A percentile compares a stretch with the other conserved stretches of the same genome.
These are phyloP conservation scores for Ogataea allantospora DNA, from an alignment of 805 yeast genomes.

Conservation along the genomic window DNA sequence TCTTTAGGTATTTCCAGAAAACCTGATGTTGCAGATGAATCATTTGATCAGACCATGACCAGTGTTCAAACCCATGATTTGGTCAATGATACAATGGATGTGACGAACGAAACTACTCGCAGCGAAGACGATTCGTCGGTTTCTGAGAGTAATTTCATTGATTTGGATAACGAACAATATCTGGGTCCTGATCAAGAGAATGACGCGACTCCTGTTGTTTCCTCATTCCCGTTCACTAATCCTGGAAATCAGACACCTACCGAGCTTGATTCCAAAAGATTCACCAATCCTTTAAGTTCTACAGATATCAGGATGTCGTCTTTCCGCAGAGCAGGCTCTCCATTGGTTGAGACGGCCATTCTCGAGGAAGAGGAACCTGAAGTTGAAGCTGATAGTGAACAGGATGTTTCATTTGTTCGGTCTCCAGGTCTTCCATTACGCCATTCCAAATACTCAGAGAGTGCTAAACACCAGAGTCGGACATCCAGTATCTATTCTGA, in stretches of 20 bases:
- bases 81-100: constrained; percentile 3
- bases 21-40: constrained; percentile 5
- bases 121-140: constrained; percentile 21
- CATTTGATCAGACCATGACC: constrained; percentile 14
- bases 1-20: constrained; percentile 14
- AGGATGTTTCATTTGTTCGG: neutral
- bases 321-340: constrained; percentile 18
- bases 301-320: constrained; percentile 15
- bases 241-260: constrained; percentile 25
- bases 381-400: neutral
- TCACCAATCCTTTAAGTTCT: constrained; percentile 23
- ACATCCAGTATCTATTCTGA: constrained; percentile 26
- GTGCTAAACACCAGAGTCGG: constrained; percentile 18
- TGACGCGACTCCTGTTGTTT: constrained; percentile 13
- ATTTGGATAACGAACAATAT: constrained; percentile 17
- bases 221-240: constrained; percentile 15
- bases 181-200: constrained; percentile 4
- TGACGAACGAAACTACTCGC: constrained; percentile 4
- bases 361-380: constrained; percentile 24
- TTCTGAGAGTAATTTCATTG: constrained; percentile 27
- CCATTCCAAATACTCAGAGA: constrained; percentile 5
- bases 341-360: constrained; percentile 19
- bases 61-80: constrained; percentile 18
- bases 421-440: constrained; percentile 2
- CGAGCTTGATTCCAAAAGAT: constrained; percentile 17